Evolutionary conservation across 352 stramenopile genomes (phyloP).

Genomic region (Globisporangium uncinulatum): DNA sequence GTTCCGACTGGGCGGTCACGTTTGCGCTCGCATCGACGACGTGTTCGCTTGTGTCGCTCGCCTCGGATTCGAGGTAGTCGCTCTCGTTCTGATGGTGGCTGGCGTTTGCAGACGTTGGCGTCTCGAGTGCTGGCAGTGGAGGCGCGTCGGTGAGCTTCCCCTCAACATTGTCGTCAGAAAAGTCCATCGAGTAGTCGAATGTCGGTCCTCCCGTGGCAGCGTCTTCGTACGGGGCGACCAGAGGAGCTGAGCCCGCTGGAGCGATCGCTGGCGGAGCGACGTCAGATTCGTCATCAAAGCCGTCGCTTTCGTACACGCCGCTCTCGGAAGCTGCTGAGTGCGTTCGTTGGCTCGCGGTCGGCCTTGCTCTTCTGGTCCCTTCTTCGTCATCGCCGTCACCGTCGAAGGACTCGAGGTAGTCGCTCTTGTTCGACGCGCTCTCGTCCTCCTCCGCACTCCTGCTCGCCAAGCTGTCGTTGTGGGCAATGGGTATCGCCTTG

Average conservation of each 20-base stretch:
- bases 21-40: too few species aligned
- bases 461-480: conserved; percentile 3
- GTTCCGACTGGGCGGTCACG: too few species aligned
- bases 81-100: conserved; percentile 19
- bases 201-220: conserved; percentile 18
- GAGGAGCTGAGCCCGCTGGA: not conserved
- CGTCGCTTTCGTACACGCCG: conserved; percentile 41
- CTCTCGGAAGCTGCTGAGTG: conserved; percentile 26
- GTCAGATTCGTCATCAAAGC: conserved; percentile 46
- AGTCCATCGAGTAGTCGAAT: conserved; percentile 75
- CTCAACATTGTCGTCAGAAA: conserved; percentile 38
- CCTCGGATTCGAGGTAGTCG: conserved; percentile 24
- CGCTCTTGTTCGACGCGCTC: conserved; percentile 31
- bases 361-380: not conserved
- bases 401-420: conserved; percentile 17
- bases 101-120: not conserved
- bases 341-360: not conserved
- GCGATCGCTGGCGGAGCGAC: not conserved
- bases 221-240: not conserved
- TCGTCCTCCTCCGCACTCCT: conserved; percentile 16
- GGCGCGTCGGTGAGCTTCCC: not conserved
- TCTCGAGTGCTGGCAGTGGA: not conserved
- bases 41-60: not conserved
- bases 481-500: not conserved
- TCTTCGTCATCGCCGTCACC: not conserved